Evolutionary conservation across 306 rosid genomes (phyloP).

Genomic region (Sophora flavescens): DNA sequence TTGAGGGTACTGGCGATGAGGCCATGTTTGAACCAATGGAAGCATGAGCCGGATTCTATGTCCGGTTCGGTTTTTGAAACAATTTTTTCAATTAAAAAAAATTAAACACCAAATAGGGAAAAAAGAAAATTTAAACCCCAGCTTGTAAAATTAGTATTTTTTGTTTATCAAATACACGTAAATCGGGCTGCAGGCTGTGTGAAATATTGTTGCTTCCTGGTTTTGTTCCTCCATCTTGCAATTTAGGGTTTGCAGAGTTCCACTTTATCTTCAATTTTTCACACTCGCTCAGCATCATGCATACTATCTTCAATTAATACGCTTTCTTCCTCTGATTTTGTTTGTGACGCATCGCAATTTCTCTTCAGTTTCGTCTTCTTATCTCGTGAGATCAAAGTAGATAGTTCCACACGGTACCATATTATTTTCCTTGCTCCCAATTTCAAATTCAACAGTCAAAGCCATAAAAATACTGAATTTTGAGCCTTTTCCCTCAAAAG

Average conservation of each 20-base stretch:
- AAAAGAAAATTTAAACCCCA: background rate
- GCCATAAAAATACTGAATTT: background rate
- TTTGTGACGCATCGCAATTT: background rate
- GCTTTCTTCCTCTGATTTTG: background rate
- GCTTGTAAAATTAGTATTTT: background rate
- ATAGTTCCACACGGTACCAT: constrained; percentile 5
- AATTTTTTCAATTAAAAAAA: too few species aligned
- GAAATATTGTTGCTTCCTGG: background rate
- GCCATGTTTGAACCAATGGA: too few species aligned
- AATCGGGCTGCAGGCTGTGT: constrained; percentile 1
- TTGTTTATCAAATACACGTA: background rate
- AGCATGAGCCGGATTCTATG: too few species aligned
- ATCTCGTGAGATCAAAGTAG: background rate
- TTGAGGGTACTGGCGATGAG: too few species aligned
- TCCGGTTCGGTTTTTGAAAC: too few species aligned
- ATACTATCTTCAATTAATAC: background rate
- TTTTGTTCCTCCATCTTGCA: constrained; percentile 2
- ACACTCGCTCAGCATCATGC: background rate
- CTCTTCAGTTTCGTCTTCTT: background rate
- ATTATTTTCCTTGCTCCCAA: background rate
- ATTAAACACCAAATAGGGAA: background rate
- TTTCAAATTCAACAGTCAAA: background rate
- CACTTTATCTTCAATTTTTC: background rate
- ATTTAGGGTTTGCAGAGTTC: constrained; percentile 27
- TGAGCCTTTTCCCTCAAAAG: background rate